Evolutionary conservation across 192 early-diverging fungal genomes (phyloP).

Genomic region (Linnemannia schmuckeri): DNA sequence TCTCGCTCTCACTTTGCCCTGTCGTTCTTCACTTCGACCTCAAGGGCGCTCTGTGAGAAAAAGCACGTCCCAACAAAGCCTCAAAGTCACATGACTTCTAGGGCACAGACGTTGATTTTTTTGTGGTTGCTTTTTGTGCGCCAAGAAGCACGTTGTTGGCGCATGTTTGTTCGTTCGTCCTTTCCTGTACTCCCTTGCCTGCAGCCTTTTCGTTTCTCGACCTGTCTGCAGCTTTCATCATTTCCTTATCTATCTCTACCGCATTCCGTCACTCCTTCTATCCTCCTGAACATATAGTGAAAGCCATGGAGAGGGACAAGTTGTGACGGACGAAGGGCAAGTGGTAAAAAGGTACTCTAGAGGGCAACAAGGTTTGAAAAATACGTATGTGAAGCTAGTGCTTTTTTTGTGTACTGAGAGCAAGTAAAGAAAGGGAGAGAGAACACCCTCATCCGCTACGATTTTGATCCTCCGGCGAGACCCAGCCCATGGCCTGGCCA

Average conservation of each 20-base stretch:
- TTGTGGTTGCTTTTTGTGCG: background rate
- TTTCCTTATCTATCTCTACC: background rate
- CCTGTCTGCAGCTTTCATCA: background rate
- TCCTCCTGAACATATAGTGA: background rate
- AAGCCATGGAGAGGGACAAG: background rate
- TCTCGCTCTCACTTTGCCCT: no score
- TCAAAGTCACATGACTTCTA: background rate
- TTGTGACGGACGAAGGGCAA: background rate
- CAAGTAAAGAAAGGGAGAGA: background rate
- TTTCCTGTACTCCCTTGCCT: background rate
- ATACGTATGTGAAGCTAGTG: background rate
- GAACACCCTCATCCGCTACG: background rate
- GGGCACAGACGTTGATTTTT: background rate
- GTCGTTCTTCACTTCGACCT: background rate
- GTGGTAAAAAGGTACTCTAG: no score
- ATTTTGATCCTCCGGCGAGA: background rate
- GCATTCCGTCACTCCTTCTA: background rate
- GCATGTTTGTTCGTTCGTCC: background rate
- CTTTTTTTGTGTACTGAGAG: background rate
- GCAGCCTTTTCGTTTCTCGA: background rate
- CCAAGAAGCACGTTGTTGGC: background rate
- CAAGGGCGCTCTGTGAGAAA: background rate
- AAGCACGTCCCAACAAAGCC: background rate
- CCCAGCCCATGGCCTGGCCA: constrained; percentile 65
- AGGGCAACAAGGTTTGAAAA: background rate